A percentile compares a stretch with the other conserved stretches of the same genome.
These are phyloP conservation scores for Wallacemonas sp. DNA, from an alignment of 208 protist species.

Conservation along the genomic window DNA sequence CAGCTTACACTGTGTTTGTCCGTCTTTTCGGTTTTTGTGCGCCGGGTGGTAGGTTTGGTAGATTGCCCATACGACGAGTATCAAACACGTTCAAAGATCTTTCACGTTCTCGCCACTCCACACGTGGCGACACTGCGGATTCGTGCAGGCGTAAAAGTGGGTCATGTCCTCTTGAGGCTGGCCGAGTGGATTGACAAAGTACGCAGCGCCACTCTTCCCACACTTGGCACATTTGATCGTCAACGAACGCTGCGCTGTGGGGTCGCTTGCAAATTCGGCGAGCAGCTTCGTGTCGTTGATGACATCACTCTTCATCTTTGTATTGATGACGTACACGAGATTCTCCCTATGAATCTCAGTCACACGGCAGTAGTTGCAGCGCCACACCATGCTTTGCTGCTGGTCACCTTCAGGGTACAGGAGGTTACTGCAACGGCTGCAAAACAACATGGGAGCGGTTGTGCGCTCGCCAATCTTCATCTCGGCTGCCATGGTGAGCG, in stretches of 20 bases:
- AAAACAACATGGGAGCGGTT: slow-evolving; percentile 89
- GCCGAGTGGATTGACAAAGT: slow-evolving; percentile 90
- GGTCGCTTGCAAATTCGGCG: slow-evolving; percentile 87
- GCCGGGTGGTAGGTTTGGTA: neutral
- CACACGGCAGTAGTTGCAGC: slow-evolving; percentile 86
- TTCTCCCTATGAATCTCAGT: slow-evolving; percentile 80
- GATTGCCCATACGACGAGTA: neutral
- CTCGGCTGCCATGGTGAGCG: neutral
- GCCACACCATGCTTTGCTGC: slow-evolving; percentile 67
- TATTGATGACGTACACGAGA: slow-evolving; percentile 88
- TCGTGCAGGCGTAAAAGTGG: slow-evolving; percentile 87
- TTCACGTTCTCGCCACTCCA: slow-evolving; percentile 77
- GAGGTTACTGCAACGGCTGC: slow-evolving; percentile 82
- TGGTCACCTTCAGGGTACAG: slow-evolving; percentile 83
- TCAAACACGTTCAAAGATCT: slow-evolving; percentile 36
- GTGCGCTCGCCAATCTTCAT: slow-evolving; percentile 36
- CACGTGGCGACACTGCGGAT: slow-evolving; percentile 76
- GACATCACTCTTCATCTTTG: slow-evolving; percentile 80
- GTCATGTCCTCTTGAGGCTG: slow-evolving; percentile 91
- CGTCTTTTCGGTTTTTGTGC: neutral
- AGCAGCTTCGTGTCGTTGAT: slow-evolving; percentile 80
- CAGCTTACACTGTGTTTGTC: no score
- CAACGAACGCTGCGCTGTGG: slow-evolving; percentile 83
- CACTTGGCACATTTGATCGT: slow-evolving; percentile 79
- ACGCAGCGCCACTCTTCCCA: slow-evolving; percentile 66